Evolutionary conservation across 768 basidiomycete genomes (phyloP).

Genomic region (Mycena latifolia): DNA sequence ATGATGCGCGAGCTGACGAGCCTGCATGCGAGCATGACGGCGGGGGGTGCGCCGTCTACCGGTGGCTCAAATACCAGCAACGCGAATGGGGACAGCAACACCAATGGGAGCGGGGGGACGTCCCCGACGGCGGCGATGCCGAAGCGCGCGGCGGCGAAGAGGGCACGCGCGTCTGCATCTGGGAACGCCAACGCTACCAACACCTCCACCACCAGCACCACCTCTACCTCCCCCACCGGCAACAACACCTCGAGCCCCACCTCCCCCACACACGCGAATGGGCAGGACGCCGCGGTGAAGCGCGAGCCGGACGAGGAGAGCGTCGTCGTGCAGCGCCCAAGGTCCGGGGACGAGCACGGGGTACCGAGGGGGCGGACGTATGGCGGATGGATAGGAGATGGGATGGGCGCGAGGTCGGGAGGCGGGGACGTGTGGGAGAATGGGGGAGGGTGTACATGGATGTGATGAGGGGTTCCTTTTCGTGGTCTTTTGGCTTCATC

Average conservation of each 20-base stretch:
- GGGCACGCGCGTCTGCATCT: too few relatives aligned
- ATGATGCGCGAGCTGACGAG: constrained; percentile 93
- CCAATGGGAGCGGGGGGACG: neutral
- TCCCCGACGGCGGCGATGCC: neutral
- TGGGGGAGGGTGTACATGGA: neutral
- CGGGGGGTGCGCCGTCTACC: neutral
- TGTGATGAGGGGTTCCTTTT: neutral
- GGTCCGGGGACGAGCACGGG: constrained; percentile 83
- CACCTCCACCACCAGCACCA: too few relatives aligned
- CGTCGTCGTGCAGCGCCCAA: constrained; percentile 43
- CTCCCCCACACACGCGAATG: neutral
- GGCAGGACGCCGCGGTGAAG: constrained; percentile 10
- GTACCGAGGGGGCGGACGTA: constrained; percentile 63
- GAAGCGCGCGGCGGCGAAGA: too few relatives aligned
- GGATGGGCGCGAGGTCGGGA: too few relatives aligned
- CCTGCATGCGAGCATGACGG: constrained; percentile 86
- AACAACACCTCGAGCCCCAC: too few relatives aligned
- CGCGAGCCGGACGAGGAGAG: constrained; percentile 10
- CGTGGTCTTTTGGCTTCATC: too few relatives aligned
- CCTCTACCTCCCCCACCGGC: too few relatives aligned
- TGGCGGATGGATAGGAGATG: constrained; percentile 44
- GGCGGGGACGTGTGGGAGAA: too few relatives aligned
- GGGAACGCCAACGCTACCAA: too few relatives aligned
- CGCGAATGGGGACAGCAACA: neutral
- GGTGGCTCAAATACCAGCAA: neutral